Evolutionary conservation across 108 stramenopile species (phyloP).

Genomic region (Cyclotella atomus): DNA sequence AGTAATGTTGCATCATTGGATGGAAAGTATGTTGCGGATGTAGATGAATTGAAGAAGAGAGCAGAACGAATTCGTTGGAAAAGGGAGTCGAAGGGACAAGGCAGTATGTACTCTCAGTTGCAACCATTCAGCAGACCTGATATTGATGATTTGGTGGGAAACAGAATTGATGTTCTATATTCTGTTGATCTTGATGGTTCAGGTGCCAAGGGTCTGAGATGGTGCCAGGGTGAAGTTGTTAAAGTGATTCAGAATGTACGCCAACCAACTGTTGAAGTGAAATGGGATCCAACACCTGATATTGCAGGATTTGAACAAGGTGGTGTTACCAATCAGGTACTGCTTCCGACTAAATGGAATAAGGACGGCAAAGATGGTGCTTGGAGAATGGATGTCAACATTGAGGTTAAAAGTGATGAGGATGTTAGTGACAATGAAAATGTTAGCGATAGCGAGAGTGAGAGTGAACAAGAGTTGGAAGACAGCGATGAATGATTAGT

Average conservation of each 20-base stretch:
- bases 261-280: conserved; percentile 1
- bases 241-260: not conserved
- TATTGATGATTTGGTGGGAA: conserved; percentile 5
- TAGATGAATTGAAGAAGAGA: conserved; percentile 5
- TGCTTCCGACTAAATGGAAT: conserved; percentile 3
- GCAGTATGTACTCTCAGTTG: conserved; percentile 14
- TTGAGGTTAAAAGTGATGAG: not conserved
- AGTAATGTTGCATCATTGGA: conserved; percentile 8
- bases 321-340: not conserved
- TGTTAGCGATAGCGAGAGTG: not conserved
- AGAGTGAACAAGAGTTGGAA: not conserved
- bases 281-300: conserved; percentile 6
- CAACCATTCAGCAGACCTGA: conserved; percentile 11
- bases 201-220: not conserved
- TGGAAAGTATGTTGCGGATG: conserved; percentile 5
- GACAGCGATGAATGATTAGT: too few relatives aligned
- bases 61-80: not conserved
- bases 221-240: conserved; percentile 13
- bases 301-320: not conserved
- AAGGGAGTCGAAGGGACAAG: conserved; percentile 5
- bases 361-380: conserved; percentile 3
- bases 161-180: conserved; percentile 15
- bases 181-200: conserved; percentile 3
- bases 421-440: not conserved
- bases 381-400: conserved; percentile 1